Percentiles rank a stretch among this genome's conserved stretches.
phyloP scores from a whole-genome alignment of 163 green algal species.

The Volvox carteri region DNA sequence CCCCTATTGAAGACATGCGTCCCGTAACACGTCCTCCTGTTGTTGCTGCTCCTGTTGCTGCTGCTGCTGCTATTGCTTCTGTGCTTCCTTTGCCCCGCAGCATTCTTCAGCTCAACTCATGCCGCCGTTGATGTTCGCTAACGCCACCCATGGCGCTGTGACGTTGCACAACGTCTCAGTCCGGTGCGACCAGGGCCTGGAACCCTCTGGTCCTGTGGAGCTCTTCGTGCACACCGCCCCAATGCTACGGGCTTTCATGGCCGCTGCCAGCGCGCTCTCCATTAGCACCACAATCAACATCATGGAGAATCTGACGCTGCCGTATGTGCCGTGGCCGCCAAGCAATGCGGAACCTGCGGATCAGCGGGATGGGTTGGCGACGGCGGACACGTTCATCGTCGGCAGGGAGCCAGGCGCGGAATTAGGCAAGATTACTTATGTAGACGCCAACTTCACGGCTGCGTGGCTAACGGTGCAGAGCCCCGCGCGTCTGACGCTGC shows the following conservation, averaged over 20 bases:
- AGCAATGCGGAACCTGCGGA: not conserved
- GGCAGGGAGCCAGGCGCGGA: not conserved
- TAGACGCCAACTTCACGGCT: constrained; percentile 44
- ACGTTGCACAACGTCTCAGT: constrained; percentile 17
- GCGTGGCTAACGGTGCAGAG: constrained; percentile 34
- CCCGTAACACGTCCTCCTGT: too few relatives aligned
- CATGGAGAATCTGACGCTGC: constrained; percentile 41
- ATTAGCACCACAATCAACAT: constrained; percentile 2
- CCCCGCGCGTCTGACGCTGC: constrained; percentile 46
- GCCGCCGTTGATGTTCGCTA: not conserved
- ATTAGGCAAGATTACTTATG: not conserved
- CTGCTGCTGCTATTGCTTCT: too few relatives aligned
- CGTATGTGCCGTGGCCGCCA: not conserved
- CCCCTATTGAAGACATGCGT: too few relatives aligned
- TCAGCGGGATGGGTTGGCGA: not conserved
- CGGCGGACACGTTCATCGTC: not conserved
- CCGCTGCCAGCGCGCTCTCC: constrained; percentile 11
- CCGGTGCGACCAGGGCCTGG: not conserved
- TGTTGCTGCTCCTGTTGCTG: too few relatives aligned
- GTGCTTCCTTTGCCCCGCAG: not conserved
- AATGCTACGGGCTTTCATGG: constrained; percentile 28
- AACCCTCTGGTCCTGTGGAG: not conserved
- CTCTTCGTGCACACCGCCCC: constrained; percentile 23
- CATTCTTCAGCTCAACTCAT: not conserved
- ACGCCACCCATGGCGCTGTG: not conserved